Base-by-base conservation (phyloP, 2,329 filamentous ascomycete genomes). In the Dichotomopilus funicola region DNA sequence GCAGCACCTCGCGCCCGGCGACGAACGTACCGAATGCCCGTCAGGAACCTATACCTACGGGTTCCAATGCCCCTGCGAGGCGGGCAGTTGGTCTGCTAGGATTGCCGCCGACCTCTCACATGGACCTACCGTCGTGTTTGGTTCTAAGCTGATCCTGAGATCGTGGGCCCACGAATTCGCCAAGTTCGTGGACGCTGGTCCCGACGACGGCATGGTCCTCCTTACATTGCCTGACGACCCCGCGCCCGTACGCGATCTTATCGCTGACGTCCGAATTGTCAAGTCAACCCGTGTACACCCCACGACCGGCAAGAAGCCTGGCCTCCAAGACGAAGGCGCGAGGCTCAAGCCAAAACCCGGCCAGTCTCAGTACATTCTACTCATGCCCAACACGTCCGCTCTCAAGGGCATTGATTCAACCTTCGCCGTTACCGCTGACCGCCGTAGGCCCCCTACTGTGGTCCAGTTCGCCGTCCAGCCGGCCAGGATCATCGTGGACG, bases 111-210 rank as follows among this genome's bases (percentile, higher is more conserved):
- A 51, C 40, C 49, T 51, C 40, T 51, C 49, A 41, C 40, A 51
- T 41, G 49, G 49, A 36, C 49, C 49, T 42, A 51, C 40, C 11
- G 38, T 51, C 12, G 38, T 42, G 49, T 36, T 42, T 36, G 54
- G 65, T 12, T 61, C 47, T 35, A 40, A 41, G 37, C 36, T 33
- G 36, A 40, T 41, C 36, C 37, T 49, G 36, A 40, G 37, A 33
- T 49, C 47, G 19, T 49, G 47, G 47, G 47, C 47, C 47, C n/a
- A 49, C 19, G 47, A 49, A 27, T 49, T 49, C 47, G 27, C 47
- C 47, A 49, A 49, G 33, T 49, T 49, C 47, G 36, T 49, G 27
- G 45, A 48, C 45, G 45, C 45, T 35, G 35, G 31, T 40, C 19
- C 47, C 13, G 37, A 47, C 33, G 45, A 47, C 45, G 45, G 45